Percentiles rank a stretch among this genome's conserved stretches.
Evolutionary conservation across 2,329 filamentous ascomycete genomes (phyloP).

Genomic region (Cryphonectria carpinicola): DNA sequence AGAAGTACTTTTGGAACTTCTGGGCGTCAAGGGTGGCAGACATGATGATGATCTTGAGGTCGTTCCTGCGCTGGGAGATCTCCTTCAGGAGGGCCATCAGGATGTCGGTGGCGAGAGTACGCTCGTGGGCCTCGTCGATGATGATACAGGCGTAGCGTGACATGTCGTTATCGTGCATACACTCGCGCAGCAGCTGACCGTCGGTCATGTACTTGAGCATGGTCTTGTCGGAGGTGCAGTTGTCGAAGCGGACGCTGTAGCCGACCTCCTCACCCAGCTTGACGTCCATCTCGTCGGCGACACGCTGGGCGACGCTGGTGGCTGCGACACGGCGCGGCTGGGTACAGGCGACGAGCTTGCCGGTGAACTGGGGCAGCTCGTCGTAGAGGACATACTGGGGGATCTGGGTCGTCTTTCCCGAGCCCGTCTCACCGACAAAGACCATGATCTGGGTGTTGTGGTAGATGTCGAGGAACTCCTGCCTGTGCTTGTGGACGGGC

Average conservation of each 20-base stretch:
- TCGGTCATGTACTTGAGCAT: constrained; percentile 99
- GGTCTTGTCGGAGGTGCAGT: constrained; percentile 85
- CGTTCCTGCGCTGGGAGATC: constrained; percentile 77
- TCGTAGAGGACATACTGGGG: constrained; percentile 98
- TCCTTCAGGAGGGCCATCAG: constrained; percentile 96
- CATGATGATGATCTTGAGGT: constrained; percentile 99
- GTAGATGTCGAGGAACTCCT: constrained; percentile 92
- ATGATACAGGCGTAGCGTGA: constrained; percentile 96
- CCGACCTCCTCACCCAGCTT: constrained; percentile 91
- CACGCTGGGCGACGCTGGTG: constrained; percentile 98
- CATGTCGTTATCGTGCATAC: constrained; percentile 93
- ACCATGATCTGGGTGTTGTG: constrained; percentile 95
- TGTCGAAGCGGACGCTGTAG: constrained; percentile 99
- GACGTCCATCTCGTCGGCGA: constrained; percentile 95
- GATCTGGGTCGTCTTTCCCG: constrained; percentile 98
- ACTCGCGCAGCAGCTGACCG: constrained; percentile 95
- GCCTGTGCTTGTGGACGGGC: constrained; percentile 89
- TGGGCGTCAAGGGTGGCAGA: constrained; percentile 96
- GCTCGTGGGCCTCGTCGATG: constrained; percentile 96
- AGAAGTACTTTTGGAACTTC: constrained; percentile 98
- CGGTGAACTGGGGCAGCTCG: constrained; percentile 82
- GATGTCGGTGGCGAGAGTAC: constrained; percentile 95
- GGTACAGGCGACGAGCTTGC: constrained; percentile 94
- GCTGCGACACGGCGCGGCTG: constrained; percentile 97
- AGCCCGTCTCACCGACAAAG: constrained; percentile 98